Evolutionary conservation across 2,329 filamentous ascomycete species (phyloP), one percentile per base, ranked within the genome.

Genomic region (Colletotrichum echinochloae): DNA sequence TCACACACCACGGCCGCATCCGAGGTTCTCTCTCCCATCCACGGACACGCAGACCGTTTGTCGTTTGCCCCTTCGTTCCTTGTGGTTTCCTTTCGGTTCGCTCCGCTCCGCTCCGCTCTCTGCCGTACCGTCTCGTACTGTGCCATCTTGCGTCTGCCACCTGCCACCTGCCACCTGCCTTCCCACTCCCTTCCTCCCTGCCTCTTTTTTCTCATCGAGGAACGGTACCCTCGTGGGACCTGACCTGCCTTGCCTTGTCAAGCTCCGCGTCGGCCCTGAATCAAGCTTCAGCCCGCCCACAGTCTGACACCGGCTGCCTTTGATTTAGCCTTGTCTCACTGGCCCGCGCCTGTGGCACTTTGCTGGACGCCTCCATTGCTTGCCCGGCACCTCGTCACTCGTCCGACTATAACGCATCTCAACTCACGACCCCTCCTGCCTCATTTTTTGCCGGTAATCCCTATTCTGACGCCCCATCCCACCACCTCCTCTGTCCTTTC

Each of bases 281-380:
- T 69, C 61, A 60, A 69, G 54, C 37, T 28, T 28, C 66, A 69
- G 44, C 44, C 52, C 51, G 56, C 39, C 48, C 23, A 55, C 52
- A 66, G 39, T 46, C 49, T 44, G 56, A 54, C 49, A 65, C 55
- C 35, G 52, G 37, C 46, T 65, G 52, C 66, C 56, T 30, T 51
- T 49, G 56, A 46, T 39, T 52, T 60, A 60, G 68, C 37, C 59
- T 48, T 71, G 69, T 71, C 69, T 69, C 65, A 71, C 64, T 28
- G 65, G 54, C 44, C 57, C 64, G 28, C 64, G 63, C 55, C 33
- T 49, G 62, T 60, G 49, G 46, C 56, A 63, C 60, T 61, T 61
- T 37, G 49, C 51, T 28, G 35, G 54, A 56, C 67, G 57, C 28
- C 35, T 52, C 41, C 48, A n/a, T 49, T 60, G 20, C 39, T 28